Percentiles rank a stretch among this genome's conserved stretches.
Conservation (phyloP, 495 filamentous ascomycete species). For the Neurospora sp. region DNA sequence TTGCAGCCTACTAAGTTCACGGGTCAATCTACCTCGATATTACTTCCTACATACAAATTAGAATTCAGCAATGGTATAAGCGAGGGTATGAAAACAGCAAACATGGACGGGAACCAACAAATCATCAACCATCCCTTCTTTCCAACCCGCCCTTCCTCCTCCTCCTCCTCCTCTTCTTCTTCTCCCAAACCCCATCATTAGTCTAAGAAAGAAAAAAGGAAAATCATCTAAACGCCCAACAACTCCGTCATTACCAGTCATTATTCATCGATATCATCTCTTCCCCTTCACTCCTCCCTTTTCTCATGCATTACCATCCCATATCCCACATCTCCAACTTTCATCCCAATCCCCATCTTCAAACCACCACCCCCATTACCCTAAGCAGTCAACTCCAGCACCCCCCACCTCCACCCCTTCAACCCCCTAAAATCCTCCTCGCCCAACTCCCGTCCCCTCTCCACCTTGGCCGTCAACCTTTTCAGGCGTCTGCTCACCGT, state of each 20-base stretch:
- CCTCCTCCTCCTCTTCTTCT: neutral
- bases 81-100: neutral
- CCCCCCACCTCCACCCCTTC: slow-evolving; percentile 36
- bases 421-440: slow-evolving; percentile 32
- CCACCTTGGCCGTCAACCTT: slow-evolving; percentile 29
- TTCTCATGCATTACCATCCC: neutral
- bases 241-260: neutral
- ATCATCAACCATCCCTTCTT: neutral
- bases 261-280: neutral
- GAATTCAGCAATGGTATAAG: neutral
- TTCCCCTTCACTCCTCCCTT: neutral
- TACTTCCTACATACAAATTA: neutral
- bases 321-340: too few relatives aligned
- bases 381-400: slow-evolving; percentile 28
- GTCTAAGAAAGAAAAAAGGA: neutral
- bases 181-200: neutral
- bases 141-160: neutral
- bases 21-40: neutral
- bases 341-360: neutral
- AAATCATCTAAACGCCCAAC: neutral
- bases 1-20: neutral
- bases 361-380: neutral
- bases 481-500: slow-evolving; percentile 31
- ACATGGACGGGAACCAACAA: neutral
- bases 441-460: slow-evolving; percentile 28